Percentiles rank a stretch among this genome's conserved stretches.
Evolutionary conservation across 2,329 filamentous ascomycete genomes (phyloP).

Genomic region (Xylaria sp.): DNA sequence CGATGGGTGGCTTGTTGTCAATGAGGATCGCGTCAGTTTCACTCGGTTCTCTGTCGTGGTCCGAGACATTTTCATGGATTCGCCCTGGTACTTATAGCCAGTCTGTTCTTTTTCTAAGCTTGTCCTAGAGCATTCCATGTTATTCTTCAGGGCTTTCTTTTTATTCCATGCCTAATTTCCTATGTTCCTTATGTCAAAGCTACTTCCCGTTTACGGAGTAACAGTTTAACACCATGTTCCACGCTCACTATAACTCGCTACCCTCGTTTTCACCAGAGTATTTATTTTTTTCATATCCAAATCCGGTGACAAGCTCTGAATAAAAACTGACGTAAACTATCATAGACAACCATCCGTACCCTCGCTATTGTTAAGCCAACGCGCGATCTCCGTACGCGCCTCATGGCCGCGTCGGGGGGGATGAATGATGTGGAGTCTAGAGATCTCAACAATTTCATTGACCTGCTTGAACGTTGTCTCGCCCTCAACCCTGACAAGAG

Average conservation of each 20-base stretch:
- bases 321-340: constrained; percentile 28
- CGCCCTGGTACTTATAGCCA: background rate
- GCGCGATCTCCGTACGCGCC: constrained; percentile 82
- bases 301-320: background rate
- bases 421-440: constrained; percentile 79
- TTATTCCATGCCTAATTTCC: background rate
- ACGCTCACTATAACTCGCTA: background rate
- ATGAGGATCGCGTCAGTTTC: background rate
- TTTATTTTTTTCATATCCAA: background rate
- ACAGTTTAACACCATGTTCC: background rate
- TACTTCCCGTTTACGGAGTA: background rate
- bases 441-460: constrained; percentile 85
- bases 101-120: background rate
- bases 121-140: background rate
- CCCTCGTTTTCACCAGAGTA: background rate
- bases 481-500: constrained; percentile 92
- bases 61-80: background rate
- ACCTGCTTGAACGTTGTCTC: constrained; percentile 88
- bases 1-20: background rate
- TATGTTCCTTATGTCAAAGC: background rate
- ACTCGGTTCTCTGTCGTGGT: background rate
- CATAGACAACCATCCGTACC: constrained; percentile 73
- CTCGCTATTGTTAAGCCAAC: constrained; percentile 79
- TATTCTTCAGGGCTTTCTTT: background rate
- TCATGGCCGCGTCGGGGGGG: constrained; percentile 78